Base-by-base conservation (phyloP, 805 yeast genomes). In the Metschnikowia vanudenii region DNA sequence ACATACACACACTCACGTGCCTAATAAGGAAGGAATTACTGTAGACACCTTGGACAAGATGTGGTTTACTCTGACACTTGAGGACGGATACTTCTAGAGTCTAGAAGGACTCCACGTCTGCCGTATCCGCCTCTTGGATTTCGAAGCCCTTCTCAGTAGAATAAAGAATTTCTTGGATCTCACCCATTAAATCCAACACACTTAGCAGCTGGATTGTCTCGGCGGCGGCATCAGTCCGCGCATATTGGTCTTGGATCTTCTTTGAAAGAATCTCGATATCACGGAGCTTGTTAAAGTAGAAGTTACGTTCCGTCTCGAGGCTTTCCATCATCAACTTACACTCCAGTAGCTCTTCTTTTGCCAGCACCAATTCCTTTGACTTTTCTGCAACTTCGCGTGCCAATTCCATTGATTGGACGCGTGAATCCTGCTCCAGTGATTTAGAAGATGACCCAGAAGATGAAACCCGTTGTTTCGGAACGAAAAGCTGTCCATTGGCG, bases 281-380 rank as follows among this genome's bases (percentile, higher is more conserved):
- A 52, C 96, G 77, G 43, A 94, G 71, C 67, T 92, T 94, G 59
- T 85, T 83, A 68, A 88, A 92, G 64, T 94, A 94, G 59, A 92
- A 89, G 63, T 88, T 86, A 52, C 98, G 80, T 63, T 94, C 97
- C 1, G 86, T 79, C 58, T 84, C 88, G 41, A 88, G 69, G 12
- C 83, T 79, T 40, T 82, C 86, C 17, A 84, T 77, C 12, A 84
- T 80, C 18, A 78, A 71, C 48, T 74, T 75, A 53, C 77, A 76
- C 52, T 84, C 88, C 13, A 71, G 73, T 16, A 80, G 55, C 53
- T 87, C 89, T 4, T 73, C 68, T n/a, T 65, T 67, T 12, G 75
- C 65, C 14, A 58, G 62, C 2, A 60, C 58, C n/a, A 78, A 61
- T 49, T 74, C 70, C 22, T 31, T 12, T 56, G 62, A 40, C 64